Base-by-base conservation (phyloP, 352 stramenopile species). In the Pythium dissimile region DNA sequence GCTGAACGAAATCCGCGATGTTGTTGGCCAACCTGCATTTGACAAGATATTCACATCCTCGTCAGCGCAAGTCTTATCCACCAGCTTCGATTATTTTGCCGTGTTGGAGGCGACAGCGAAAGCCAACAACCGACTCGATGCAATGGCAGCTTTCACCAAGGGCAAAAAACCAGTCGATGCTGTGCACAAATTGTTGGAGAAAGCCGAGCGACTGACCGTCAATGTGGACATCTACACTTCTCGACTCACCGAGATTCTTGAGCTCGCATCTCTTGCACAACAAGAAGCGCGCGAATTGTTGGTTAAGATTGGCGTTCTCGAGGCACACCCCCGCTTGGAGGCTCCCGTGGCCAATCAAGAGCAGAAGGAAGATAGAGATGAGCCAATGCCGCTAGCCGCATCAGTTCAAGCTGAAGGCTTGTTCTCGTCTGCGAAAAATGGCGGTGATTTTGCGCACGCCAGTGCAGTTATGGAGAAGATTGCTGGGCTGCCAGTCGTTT, bases 1-100 rank as follows among this genome's bases (percentile, higher is more conserved):
- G 86, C 72, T 93, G 5, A 75, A 83, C 43, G 80, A 93, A 48
- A 67, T 89, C 21, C 79, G 81, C 39, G 84, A 95, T 39, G 71
- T 81, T 18, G 56, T 95, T 21, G 83, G 84, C 1, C 48, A 59
- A 32, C 30, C 64, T 11, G 62, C 70, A 7, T 94, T 92, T 39
- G 80, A 92, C 35, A 86, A 84, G 37, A 46, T 91, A 0, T 81
- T 91, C 54, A 37, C 62, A 5, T 57, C 34, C 10, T 47, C 45
- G 49, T 53, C 46, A 15, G 21, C 42, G 2, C 42, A 49, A 20
- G 26, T 13, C 3, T 26, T 41, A 16, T 15, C 57, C 16, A 26
- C 30, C 16, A 24, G 12, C 8, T 62, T 56, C 13, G 55, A 67
- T 11, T 54, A 46, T 1, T 38, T 30, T 10, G 18, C 27, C 11